Evolutionary conservation across 164 flowering plant genomes (phyloP).

Genomic region (Taxillus chinensis): DNA sequence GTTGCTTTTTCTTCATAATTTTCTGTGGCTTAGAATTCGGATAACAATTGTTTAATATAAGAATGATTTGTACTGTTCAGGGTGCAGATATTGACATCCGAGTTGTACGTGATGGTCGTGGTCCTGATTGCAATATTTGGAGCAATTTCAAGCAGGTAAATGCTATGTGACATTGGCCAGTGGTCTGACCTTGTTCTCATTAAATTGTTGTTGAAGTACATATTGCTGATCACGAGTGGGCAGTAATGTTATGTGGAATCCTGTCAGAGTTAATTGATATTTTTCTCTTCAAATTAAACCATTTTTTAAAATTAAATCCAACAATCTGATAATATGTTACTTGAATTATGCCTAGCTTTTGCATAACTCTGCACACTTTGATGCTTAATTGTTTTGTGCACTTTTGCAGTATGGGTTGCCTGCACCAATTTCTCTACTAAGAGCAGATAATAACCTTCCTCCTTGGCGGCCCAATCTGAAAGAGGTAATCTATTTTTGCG

Average conservation of each 20-base stretch:
- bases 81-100: slow-evolving; percentile 99
- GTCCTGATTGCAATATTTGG: slow-evolving; percentile 96
- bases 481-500: slow-evolving; percentile 47
- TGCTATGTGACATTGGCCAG: background rate
- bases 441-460: slow-evolving; percentile 97
- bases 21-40: background rate
- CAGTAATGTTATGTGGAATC: too few relatives aligned
- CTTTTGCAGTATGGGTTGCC: slow-evolving; percentile 81
- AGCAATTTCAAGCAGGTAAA: slow-evolving; percentile 97
- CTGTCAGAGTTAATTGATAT: too few relatives aligned
- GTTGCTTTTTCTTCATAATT: too few relatives aligned
- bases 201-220: too few relatives aligned
- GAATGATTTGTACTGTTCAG: slow-evolving; percentile 37
- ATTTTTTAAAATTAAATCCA: too few relatives aligned
- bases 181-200: too few relatives aligned
- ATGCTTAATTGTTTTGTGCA: background rate
- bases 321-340: too few relatives aligned
- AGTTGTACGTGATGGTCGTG: slow-evolving; percentile 97
- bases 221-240: too few relatives aligned
- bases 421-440: slow-evolving; percentile 61
- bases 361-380: background rate
- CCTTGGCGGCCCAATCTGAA: slow-evolving; percentile 90
- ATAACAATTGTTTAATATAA: background rate
- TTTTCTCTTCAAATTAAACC: too few relatives aligned
- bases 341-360: background rate